Evolutionary conservation across 805 yeast species (phyloP), one percentile per base, ranked within the genome.

Genomic region (Teunomyces funiuensis): DNA sequence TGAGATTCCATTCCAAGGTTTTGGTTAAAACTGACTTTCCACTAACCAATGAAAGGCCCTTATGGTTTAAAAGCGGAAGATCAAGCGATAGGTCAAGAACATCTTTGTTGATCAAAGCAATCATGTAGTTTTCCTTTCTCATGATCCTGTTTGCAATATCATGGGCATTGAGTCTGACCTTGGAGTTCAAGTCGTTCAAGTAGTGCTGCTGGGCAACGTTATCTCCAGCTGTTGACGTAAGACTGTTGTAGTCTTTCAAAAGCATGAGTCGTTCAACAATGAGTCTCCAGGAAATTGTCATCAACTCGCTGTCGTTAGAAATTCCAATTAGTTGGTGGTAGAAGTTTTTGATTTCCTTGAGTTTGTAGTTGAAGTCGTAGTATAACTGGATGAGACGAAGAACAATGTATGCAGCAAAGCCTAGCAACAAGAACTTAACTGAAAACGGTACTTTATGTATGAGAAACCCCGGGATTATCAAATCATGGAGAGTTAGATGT

Each of bases 61-160:
- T 36, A 10, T 13, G 16, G n/a, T 15, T 15, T 5, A 16, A 15
- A 20, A 39, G 13, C 3, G 39, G 44, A 44, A 57, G 13, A 36
- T 51, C 18, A 42, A 88, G 58, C 0, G 85, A 73, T 17, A 87
- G 65, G 53, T 85, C 85, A 31, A 91, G 63, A 1, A 91, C 67
- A 44, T 85, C 80, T 51, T 82, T 86, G 62, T 88, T 90, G 54
- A 87, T 82, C 50, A 93, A 64, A 1, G 97, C 97, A 57, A 93
- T 88, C 73, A 89, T 74, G 60, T 90, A 93, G 58, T 93, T 93
- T 46, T 93, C 99, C 51, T 83, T 87, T 45, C 99, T 73, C 99
- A 93, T 90, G 42, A 93, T 85, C 44, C 99, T 72, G 58, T 93
- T 95, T 10, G 97, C 98, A 39, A 93, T 87, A 54, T 85, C 93